Base-by-base conservation (phyloP, 495 filamentous ascomycete species). In the Penicillium waksmanii region DNA sequence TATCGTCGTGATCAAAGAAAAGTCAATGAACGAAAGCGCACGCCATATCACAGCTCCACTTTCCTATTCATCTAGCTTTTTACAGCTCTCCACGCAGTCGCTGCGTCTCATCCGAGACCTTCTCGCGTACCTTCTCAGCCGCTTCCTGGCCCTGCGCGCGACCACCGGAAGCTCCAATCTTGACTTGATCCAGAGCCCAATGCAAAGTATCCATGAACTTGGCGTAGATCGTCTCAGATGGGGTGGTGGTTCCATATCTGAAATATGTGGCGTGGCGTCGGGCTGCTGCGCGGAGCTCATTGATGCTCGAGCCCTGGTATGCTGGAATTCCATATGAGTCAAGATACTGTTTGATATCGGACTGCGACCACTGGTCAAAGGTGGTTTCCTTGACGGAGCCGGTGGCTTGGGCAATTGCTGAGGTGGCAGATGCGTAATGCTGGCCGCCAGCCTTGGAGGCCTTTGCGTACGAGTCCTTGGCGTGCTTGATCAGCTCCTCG, bases 291-390 rank as follows among this genome's bases (percentile, higher is more conserved):
- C 79, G 81, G 48, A 90, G 77, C 62, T 89, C 79, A 60, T 89
- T 87, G 54, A 83, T 70, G 51, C 73, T 87, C 35, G 84, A 86
- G 31, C 88, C 89, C 73, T 91, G 89, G 46, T 88, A 89, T 44
- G 82, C 84, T 11, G 86, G 83, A 59, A 94, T 80, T 40, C 90
- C 91, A 65, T 93, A 94, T 51, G 85, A 88, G 70, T 94, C 91
- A 12, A 94, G 81, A 61, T 92, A 94, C 13, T 82, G 76, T 78
- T 94, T 94, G 53, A 96, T 78, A 18, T 96, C 92, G 15, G 84
- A 87, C 31, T 87, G 86, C 53, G 89, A 89, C 92, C 92, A 96
- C 2, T 85, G 87, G 49, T 95, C 87, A 62, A 95, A 95, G 4
- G 85, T 82, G 17, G 71, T 73, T 17, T 88, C 84, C 78, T 93